These are phyloP conservation scores for Cutaneotrichosporon sp. DNA, from an alignment of 1,284 basidiomycete species.

Conservation along the genomic window DNA sequence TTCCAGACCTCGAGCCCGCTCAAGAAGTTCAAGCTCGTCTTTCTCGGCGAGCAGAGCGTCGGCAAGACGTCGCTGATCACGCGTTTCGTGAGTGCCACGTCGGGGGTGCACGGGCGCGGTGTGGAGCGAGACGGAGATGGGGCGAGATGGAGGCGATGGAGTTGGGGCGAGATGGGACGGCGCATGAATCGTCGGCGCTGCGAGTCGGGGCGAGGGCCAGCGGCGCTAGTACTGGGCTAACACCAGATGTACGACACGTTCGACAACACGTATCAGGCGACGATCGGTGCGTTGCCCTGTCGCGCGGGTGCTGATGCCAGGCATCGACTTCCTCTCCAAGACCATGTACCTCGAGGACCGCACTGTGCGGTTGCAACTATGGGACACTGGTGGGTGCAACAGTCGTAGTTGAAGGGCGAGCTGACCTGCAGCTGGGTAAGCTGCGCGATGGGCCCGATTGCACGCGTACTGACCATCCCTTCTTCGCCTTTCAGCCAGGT, in stretches of 20 bases:
- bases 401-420: background rate
- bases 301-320: constrained; percentile 22
- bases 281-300: constrained; percentile 64
- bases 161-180: background rate
- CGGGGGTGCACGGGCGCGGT: background rate
- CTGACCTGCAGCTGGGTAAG: constrained; percentile 42
- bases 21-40: constrained; percentile 94
- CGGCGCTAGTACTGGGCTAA: constrained; percentile 14
- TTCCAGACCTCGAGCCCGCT: constrained; percentile 59
- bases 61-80: constrained; percentile 98
- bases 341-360: constrained; percentile 99
- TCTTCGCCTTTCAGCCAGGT: constrained; percentile 38
- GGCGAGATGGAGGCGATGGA: background rate
- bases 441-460: background rate
- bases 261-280: constrained; percentile 99
- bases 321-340: constrained; percentile 99
- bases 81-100: constrained; percentile 61
- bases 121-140: background rate
- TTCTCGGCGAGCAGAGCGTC: constrained; percentile 89
- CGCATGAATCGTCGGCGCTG: background rate
- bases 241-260: constrained; percentile 98
- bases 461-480: constrained; percentile 11
- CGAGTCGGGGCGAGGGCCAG: background rate
- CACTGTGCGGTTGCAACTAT: constrained; percentile 94
- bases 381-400: constrained; percentile 82